Base-by-base conservation (phyloP, 2,329 filamentous ascomycete genomes). In the Aspergillus floridensis region DNA sequence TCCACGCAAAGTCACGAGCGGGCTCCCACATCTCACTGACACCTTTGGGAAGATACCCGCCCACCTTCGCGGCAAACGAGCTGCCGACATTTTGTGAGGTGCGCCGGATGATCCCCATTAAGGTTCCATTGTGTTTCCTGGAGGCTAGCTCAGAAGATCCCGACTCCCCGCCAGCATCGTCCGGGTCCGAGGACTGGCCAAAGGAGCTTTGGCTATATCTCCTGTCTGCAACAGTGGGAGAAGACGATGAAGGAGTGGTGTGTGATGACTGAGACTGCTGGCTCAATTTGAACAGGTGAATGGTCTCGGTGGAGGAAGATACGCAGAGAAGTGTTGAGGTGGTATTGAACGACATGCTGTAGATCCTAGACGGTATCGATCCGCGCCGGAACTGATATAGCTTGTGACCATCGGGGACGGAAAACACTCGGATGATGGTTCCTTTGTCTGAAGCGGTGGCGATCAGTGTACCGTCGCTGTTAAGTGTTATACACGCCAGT, bases 1-100 rank as follows among this genome's bases (percentile, higher is more conserved):
- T 93, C 82, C 91, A 98, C 1, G 95, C 95, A 77, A 99, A 99
- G 76, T 99, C 95, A 57, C 95, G 86, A 60, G 89, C 81, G 0
- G 95, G 95, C 70, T 99, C 95, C 93, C 93, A 98, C 84, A 98
- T 97, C 76, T 98, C 93, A 1, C 93, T 93, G 4, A 99, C 92
- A 1, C 93, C 93, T 70, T 90, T 90, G 0, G 95, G 95, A 2
- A 99, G 81, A 73, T 99, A 99, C 0, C 91, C 92, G 4, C 93
- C 93, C 32, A 97, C 89, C 7, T 92, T 92, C 5, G 91, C 91
- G 19, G 91, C 93, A 60, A 99, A 89, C 24, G 89, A 90, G 63
- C 90, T 92, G 44, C 92, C 90, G 75, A 98, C 93, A 59, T 93
- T 91, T 72, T 98, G 93, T 4, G 93, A 98, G 4, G 95, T 97